Evolutionary conservation across 2,329 filamentous ascomycete genomes (phyloP), one percentile per base, ranked within the genome.

Genomic region (Pseudomassariella vexata): DNA sequence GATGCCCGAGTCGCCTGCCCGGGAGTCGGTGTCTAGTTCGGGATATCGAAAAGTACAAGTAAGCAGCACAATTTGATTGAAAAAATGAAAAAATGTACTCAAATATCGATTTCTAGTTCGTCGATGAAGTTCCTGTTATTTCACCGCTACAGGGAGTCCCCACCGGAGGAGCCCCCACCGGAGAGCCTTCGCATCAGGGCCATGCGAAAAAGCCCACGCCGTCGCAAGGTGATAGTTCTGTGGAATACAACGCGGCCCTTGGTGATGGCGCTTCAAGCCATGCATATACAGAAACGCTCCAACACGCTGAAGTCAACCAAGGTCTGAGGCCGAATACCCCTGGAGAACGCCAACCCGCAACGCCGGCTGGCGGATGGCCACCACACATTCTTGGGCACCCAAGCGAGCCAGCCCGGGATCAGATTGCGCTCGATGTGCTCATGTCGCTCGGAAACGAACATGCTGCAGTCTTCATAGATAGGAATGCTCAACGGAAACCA

Each of bases 391-490:
- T 32, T 8, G 22, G 11, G 10, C 25, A 21, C 10, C 30, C 22
- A 6, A 14, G 20, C 14, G n/a, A 14, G 18, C 36, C 17, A 17
- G 37, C 36, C 17, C n/a, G 34, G 5, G 59, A 58, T 28, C 49
- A 59, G 35, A 55, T 52, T 5, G 56, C 56, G 3, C 40, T 60
- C 8, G 47, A 56, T 18, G 56, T 50, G 1, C 41, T 60, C 3
- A 30, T 58, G 3, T 55, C 56, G 0, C 46, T 65, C 4, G 56
- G 59, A 2, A 44, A 43, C 11, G 47, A 53, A 19, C 34, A 35
- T 6, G 27, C 34, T 10, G 19, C 32, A 4, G 34, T 18, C 5
- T 32, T 32, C 19, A 24, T 32, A 11, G 25, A 32, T 12, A 19
- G 26, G 19, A 18, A 14, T 25, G 17, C 18, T 21, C 31, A 16